These are phyloP conservation scores for Biscogniauxia sp. DNA, from an alignment of 2,329 filamentous ascomycete species.

Conservation along the genomic window DNA sequence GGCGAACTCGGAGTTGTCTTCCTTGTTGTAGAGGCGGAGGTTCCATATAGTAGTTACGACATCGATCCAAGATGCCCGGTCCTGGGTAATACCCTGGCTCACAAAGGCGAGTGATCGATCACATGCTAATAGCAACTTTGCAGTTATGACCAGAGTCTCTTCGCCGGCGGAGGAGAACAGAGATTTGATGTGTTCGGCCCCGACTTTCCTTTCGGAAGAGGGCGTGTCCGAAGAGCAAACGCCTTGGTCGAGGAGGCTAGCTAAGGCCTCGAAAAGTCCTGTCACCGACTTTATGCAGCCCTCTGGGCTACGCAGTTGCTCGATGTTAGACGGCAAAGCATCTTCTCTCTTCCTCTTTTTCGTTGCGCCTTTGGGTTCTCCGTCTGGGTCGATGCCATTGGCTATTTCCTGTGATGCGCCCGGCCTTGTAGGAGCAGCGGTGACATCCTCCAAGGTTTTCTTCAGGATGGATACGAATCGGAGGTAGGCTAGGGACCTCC, in stretches of 20 bases:
- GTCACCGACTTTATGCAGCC: constrained; percentile 46
- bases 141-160: constrained; percentile 46
- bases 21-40: constrained; percentile 49
- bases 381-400: constrained; percentile 16
- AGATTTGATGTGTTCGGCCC: constrained; percentile 57
- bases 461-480: constrained; percentile 66
- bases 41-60: constrained; percentile 50
- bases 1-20: constrained; percentile 49
- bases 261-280: constrained; percentile 47
- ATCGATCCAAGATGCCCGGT: constrained; percentile 46
- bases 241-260: constrained; percentile 45
- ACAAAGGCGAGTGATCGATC: constrained; percentile 35
- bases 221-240: constrained; percentile 31
- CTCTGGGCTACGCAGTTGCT: constrained; percentile 37
- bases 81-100: constrained; percentile 33
- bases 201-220: constrained; percentile 46
- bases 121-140: constrained; percentile 47
- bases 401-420: constrained; percentile 4
- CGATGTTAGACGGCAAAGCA: constrained; percentile 38
- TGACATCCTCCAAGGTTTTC: constrained; percentile 61
- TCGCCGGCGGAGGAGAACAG: constrained; percentile 50
- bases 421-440: constrained; percentile 29
- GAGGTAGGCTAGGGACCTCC: constrained; percentile 68
- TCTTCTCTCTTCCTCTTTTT: constrained; percentile 43
- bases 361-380: constrained; percentile 28